Base-by-base conservation (phyloP, 208 protist species). In the Leishmania guyanensis region DNA sequence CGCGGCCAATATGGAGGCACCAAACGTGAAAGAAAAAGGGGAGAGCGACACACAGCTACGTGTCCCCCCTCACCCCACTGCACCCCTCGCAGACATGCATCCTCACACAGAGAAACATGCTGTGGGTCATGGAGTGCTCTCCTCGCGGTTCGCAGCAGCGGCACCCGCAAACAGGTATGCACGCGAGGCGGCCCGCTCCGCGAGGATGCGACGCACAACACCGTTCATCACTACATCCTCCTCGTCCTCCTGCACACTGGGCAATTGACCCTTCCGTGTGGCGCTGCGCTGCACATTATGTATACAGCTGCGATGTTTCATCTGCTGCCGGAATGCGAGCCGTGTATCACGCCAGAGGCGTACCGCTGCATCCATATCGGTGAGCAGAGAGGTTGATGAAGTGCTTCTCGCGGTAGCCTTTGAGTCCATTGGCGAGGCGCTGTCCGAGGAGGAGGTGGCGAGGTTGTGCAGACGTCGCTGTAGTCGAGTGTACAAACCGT, bases 311-410 rank as follows among this genome's bases (percentile, higher is more conserved):
- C 77, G 68, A 39, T 81, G 46, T 8, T 12, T 46, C 48, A 33
- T 22, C 2, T 75, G 77, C n/a, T 54, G 48, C n/a, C 68, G 29
- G 9, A 48, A 36, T 68, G 43, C 51, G 1, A 54, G 53, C 12
- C 51, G 53, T 26, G 77, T 75, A 71, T 53, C 50, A 51, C 54
- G 68, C 77, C 77, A 81, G 33, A 81, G 77, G 26, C 29, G 50
- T 39, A 75, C 68, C 53, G 54, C 68, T 20, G 68, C 66, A 60
- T 43, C 51, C 51, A 12, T 29, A 4, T 64, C 68, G 8, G 54
- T 36, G 62, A 71, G 64, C 12, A 60, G 10, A 58, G 50, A 12
- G 3, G 48, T 22, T 17, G 75, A 56, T 50, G 17, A 5, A 26
- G 65, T 46, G 65, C 16, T 3, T 43, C 60, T 8, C 70, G 26